Evolutionary conservation across 768 basidiomycete species (phyloP).

Genomic region (Russula dissimulans): DNA sequence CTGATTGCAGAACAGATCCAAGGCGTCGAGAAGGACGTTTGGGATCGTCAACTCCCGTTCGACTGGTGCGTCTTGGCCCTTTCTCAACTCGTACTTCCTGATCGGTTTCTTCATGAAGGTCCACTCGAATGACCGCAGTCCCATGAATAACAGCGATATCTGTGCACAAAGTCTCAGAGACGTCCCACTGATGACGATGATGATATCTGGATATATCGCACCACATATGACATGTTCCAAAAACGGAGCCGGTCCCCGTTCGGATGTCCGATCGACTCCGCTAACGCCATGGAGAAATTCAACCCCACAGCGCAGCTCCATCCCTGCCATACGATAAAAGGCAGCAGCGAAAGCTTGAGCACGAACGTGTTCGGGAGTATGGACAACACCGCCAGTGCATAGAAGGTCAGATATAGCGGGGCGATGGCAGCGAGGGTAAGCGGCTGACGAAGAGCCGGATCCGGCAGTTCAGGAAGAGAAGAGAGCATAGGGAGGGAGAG

Average conservation of each 20-base stretch:
- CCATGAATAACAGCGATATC: neutral
- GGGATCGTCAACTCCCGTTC: neutral
- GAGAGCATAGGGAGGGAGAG: neutral
- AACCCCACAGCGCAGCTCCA: neutral
- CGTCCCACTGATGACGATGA: neutral
- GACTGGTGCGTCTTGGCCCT: neutral
- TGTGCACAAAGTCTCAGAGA: neutral
- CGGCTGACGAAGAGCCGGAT: conserved; percentile 1
- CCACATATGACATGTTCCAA: conserved; percentile 1
- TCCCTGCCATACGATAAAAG: neutral
- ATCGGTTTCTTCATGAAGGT: conserved; percentile 1
- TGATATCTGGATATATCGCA: neutral
- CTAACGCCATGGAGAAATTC: neutral
- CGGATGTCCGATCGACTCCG: neutral
- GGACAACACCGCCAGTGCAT: neutral
- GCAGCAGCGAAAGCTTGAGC: neutral
- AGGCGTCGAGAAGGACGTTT: conserved; percentile 7
- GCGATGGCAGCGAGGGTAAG: neutral
- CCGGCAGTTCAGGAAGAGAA: neutral
- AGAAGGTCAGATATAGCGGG: neutral
- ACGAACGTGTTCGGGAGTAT: conserved; percentile 1
- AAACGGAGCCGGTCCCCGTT: neutral
- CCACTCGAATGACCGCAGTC: conserved; percentile 5
- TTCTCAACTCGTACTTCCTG: neutral
- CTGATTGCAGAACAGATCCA: conserved; percentile 12